Evolutionary conservation across 2,329 filamentous ascomycete genomes (phyloP).

Genomic region (Phyllosticta citrichinensis): DNA sequence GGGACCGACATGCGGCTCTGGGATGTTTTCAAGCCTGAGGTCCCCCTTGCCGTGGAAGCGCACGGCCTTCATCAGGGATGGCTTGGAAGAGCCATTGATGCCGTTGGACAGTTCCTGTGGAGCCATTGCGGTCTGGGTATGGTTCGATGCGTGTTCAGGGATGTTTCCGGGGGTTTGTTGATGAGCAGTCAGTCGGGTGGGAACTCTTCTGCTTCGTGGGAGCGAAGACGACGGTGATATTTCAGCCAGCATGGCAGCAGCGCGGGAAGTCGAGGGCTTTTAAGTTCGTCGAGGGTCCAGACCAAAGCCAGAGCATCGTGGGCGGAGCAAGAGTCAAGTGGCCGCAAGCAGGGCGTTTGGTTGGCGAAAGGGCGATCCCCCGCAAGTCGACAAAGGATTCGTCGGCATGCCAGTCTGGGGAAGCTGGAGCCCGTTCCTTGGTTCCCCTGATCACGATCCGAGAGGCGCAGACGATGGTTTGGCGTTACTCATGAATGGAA

Average conservation of each 20-base stretch:
- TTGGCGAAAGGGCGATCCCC: not conserved
- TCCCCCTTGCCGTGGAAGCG: slow-evolving; percentile 37
- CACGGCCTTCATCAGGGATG: slow-evolving; percentile 35
- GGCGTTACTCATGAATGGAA: not conserved
- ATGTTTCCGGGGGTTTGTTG: not conserved
- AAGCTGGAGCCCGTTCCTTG: not conserved
- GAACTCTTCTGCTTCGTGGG: not conserved
- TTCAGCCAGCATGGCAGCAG: not conserved
- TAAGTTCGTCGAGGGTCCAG: not conserved
- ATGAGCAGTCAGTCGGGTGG: not conserved
- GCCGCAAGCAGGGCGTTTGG: not conserved
- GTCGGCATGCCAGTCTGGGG: not conserved
- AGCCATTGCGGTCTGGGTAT: not conserved
- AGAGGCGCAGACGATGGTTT: not conserved
- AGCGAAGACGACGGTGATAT: not conserved
- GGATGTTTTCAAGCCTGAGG: slow-evolving; percentile 33
- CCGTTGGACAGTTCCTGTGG: not conserved
- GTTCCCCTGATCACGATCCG: not conserved
- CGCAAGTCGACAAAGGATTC: not conserved
- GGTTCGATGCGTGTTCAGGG: not conserved
- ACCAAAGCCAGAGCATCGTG: not conserved
- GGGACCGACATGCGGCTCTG: slow-evolving; percentile 28
- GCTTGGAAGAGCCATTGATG: not conserved
- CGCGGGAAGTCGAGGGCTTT: not conserved
- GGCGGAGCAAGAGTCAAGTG: not conserved